Conservation (phyloP, 306 rosid species). For the Citrullus mucosospermus region DNA sequence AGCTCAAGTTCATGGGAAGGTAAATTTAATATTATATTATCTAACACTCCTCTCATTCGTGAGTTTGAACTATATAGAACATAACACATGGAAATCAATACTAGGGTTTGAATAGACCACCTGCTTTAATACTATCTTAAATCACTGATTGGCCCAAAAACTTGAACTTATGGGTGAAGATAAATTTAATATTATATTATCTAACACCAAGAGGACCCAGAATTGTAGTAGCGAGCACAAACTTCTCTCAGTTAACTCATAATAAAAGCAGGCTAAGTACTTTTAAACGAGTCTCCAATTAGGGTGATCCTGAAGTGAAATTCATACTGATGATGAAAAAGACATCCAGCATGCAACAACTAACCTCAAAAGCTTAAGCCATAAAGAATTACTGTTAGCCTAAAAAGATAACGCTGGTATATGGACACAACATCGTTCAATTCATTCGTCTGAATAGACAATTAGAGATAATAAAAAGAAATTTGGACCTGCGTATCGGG, state of each 20-base stretch:
- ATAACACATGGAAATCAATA: too few relatives aligned
- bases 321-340: not conserved
- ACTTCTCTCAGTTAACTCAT: not conserved
- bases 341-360: not conserved
- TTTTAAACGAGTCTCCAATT: not conserved
- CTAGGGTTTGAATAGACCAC: too few relatives aligned
- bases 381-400: not conserved
- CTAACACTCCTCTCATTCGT: too few relatives aligned
- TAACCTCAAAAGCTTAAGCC: not conserved
- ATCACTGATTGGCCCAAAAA: too few relatives aligned
- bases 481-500: slow-evolving; percentile 48
- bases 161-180: too few relatives aligned
- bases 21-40: too few relatives aligned
- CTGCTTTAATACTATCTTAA: too few relatives aligned
- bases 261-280: not conserved
- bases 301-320: not conserved
- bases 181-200: too few relatives aligned
- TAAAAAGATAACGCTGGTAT: not conserved
- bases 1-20: too few relatives aligned
- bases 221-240: not conserved
- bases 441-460: not conserved
- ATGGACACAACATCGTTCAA: not conserved
- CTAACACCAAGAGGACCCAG: not conserved
- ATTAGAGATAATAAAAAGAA: not conserved
- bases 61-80: too few relatives aligned